phyloP scores from a whole-genome alignment of 768 basidiomycete species.

The Phylloporus sp. region DNA sequence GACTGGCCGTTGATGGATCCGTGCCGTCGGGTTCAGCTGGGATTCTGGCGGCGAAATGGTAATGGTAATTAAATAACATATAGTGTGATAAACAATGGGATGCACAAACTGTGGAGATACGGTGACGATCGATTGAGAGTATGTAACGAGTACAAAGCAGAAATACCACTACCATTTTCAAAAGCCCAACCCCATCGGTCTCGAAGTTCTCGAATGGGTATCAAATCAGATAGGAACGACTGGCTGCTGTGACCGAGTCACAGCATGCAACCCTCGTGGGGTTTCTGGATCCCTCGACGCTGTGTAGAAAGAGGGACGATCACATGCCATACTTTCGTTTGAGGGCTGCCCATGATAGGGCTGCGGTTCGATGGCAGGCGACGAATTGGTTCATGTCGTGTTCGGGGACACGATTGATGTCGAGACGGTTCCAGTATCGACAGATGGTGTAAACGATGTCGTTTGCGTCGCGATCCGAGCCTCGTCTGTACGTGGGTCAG shows the following conservation, averaged over 20 bases:
- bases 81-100: conserved; percentile 2
- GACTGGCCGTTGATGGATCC: conserved; percentile 11
- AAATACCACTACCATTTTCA: conserved; percentile 15
- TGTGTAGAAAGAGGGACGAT: conserved; percentile 5
- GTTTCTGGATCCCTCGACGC: conserved; percentile 1
- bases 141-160: conserved; percentile 22
- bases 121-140: conserved; percentile 14
- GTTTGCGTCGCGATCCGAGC: conserved; percentile 66
- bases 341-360: conserved; percentile 69
- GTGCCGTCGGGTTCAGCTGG: not conserved
- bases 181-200: conserved; percentile 17
- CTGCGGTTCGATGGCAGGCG: conserved; percentile 50
- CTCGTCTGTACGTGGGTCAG: conserved; percentile 45
- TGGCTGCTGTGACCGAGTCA: conserved; percentile 2
- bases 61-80: conserved; percentile 2
- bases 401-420: conserved; percentile 82
- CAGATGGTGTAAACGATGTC: conserved; percentile 69
- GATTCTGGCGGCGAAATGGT: not conserved
- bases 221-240: conserved; percentile 29
- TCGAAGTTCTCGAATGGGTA: conserved; percentile 18
- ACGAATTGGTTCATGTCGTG: conserved; percentile 81
- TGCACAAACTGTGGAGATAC: not conserved
- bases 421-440: conserved; percentile 76
- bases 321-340: conserved; percentile 68
- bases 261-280: not conserved